Base-by-base conservation (phyloP, 2,329 filamentous ascomycete genomes). In the Emmonsiellopsis sp. region DNA sequence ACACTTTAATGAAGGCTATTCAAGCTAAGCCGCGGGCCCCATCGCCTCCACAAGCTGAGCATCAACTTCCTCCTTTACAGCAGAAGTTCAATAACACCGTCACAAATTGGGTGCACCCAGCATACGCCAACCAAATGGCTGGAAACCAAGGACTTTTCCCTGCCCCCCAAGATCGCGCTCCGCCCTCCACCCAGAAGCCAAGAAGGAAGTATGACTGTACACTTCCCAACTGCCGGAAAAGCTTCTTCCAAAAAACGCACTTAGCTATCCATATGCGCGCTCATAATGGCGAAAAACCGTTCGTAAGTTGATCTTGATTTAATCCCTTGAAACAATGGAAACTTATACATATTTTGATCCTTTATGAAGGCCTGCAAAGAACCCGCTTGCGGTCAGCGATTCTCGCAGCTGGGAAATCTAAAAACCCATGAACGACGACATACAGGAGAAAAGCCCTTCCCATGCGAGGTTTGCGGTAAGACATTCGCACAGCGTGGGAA, bases 211-310 rank as follows among this genome's bases (percentile, higher is more conserved):
- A 92, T 67, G 73, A 80, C 15, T 98, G 93, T 71, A 79, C 78
- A 16, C 78, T 89, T 40, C 79, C 83, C 7, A 81, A 81, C 41
- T 97, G 92, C 69, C 76, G 78, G 61, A 94, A 93, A 75, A 83
- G 80, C 57, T 97, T 96, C 69, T 83, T 82, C 55, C 92, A 97
- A 66, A 95, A 92, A 72, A 95, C 91, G 1, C 92, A 97, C 63
- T 79, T 96, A 9, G 87, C 93, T 57, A 96, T 94, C 48, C 93
- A 98, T 68, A 84, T 82, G 45, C 81, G 91, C 59, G 85, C 87
- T 4, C 93, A 98, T 70, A 95, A 89, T 2, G 93, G 93, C 13
- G 83, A 87, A 52, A 93, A 90, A 67, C 92, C 92, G 56, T 96
- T 92, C 67, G 86, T 95, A 75, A 77, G 88, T 76, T 58, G 44